Evolutionary conservation across 2,329 filamentous ascomycete genomes (phyloP).

Genomic region (Plenodomus lindquistii): DNA sequence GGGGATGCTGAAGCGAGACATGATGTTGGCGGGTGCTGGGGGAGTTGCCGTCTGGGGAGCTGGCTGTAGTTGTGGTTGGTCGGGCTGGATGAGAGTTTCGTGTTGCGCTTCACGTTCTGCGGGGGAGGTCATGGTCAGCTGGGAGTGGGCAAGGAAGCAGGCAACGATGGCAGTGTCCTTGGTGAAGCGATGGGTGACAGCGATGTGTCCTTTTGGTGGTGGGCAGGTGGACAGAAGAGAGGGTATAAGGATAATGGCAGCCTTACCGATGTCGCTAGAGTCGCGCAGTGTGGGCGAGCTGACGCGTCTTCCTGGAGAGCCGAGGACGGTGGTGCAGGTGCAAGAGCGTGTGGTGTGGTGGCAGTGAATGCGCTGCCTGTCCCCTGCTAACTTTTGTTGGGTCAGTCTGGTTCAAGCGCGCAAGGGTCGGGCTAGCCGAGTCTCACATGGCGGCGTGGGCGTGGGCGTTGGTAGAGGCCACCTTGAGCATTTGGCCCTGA

Average conservation of each 20-base stretch:
- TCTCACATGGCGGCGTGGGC: neutral
- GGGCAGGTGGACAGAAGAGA: neutral
- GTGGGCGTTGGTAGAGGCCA: neutral
- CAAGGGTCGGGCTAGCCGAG: neutral
- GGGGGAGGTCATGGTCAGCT: slow-evolving; percentile 34
- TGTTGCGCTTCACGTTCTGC: slow-evolving; percentile 36
- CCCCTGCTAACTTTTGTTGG: slow-evolving; percentile 1
- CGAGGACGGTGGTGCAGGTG: slow-evolving; percentile 4
- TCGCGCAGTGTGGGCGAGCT: slow-evolving; percentile 15
- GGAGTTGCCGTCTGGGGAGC: slow-evolving; percentile 7
- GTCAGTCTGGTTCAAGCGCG: neutral
- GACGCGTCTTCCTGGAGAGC: slow-evolving; percentile 30
- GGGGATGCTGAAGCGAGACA: slow-evolving; percentile 91
- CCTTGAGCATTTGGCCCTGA: neutral
- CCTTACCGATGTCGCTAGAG: slow-evolving; percentile 26
- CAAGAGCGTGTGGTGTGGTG: slow-evolving; percentile 10
- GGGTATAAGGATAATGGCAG: slow-evolving; percentile 24
- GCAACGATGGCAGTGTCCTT: slow-evolving; percentile 4
- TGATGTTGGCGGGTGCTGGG: slow-evolving; percentile 47
- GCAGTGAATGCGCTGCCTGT: slow-evolving; percentile 4
- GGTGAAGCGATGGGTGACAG: slow-evolving; percentile 7
- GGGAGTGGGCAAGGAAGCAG: neutral
- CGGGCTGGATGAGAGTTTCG: slow-evolving; percentile 25
- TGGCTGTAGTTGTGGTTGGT: slow-evolving; percentile 17
- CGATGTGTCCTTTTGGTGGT: slow-evolving; percentile 36